Evolutionary conservation across 1,284 basidiomycete species (phyloP), one percentile per base, ranked within the genome.

Genomic region (Phylloboletellus chloephorus): DNA sequence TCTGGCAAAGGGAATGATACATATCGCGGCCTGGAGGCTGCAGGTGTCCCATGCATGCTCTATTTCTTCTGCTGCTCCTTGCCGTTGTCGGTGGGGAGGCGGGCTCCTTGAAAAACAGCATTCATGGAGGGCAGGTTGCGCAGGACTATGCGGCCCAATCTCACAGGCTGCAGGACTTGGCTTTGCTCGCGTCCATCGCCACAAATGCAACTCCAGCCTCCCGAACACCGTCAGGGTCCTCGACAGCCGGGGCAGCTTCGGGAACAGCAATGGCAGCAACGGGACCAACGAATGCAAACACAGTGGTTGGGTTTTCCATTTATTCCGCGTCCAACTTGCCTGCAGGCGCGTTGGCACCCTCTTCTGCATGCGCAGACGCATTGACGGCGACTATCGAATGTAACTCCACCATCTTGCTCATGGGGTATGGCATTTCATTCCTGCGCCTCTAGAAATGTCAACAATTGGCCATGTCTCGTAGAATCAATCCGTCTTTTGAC

Each of bases 271-370:
- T 5, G 6, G 4, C 12, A 32, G 20, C 11, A 22, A 22, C 20
- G 10, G 31, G 11, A 21, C 19, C 31, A 20, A 3, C 30, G n/a
- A 32, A 31, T 16, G n/a, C n/a, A n/a, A 31, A 11, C 16, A 20
- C 31, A 19, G 11, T 2, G 2, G 6, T 28, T 12, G 36, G 36
- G 9, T 37, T 37, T 28, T 21, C 36, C 7, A 37, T 37, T 21
- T 37, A 37, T 13, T 37, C 36, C 7, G 20, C 26, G 7, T 37
- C 36, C 36, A 37, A 37, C 20, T 22, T 37, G 15, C 36, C 36
- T 6, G 29, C 36, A 16, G 36, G 36, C 9, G 26, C 20, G 11
- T 21, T 29, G 17, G 36, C 36, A 7, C 31, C 31, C 7, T 19
- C 31, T 20, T 4, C 31, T 21, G 11, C 31, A 22, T 32, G 31